Evolutionary conservation across 805 yeast genomes (phyloP), one percentile per base, ranked within the genome.

Genomic region (Candida endomychidarum): DNA sequence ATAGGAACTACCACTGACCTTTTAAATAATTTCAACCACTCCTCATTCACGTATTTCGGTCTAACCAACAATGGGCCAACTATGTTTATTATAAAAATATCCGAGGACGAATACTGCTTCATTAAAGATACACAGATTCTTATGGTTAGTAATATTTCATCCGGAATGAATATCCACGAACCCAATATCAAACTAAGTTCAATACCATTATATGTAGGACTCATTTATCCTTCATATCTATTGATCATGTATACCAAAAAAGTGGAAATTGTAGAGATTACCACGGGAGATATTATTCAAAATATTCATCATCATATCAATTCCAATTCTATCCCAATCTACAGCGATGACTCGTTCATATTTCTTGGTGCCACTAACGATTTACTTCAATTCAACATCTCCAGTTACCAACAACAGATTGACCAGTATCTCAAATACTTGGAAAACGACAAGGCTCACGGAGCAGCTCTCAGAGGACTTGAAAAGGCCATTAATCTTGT

Each of bases 41-140:
- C 38, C 20, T 54, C 71, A 7, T 66, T 68, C 47, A 56, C 62
- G 42, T 69, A 68, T 46, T 69, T 69, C 48, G 72, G 72, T 7
- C 50, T 67, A 17, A 51, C 60, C 2, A 37, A 39, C 15, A 42
- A 58, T 3, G 64, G 64, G 1, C 67, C 70, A 2, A 40, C 48
- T 2, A 49, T 53, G 2, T 49, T 52, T 45, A 51, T 60, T 19
- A 42, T 65, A 4, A 45, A 38, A 12, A 30, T 45, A 5, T 34
- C 38, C 21, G 36, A 40, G 2, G 42, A 45, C 6, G 49, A 57
- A 12, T 28, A 60, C 14, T 45, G 66, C 3, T 37, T 67, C 8
- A 50, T 67, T 1, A 62, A 64, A 34, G 74, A 67, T 38, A 55
- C 64, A 6, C 69, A 60, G 40, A 18, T 35, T 10, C 17, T 42